Percentiles rank a stretch among this genome's conserved stretches.
Conservation (phyloP, 352 stramenopile genomes). For the Phytopythium oedochilum region DNA sequence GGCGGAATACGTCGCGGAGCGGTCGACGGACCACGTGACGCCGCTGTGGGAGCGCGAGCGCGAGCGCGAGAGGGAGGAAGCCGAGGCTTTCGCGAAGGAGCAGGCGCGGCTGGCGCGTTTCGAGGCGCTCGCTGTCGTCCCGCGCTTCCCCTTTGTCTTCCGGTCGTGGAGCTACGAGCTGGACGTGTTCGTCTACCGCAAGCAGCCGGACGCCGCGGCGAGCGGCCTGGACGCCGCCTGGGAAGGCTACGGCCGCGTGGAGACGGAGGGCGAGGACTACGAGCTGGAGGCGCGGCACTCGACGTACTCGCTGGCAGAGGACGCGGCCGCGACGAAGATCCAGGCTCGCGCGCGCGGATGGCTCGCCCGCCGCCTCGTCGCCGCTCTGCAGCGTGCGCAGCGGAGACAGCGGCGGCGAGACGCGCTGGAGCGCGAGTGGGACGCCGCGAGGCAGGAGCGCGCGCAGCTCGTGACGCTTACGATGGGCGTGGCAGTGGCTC, state of each 20-base stretch:
- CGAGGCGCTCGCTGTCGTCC: constrained; percentile 23
- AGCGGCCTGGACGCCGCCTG: constrained; percentile 22
- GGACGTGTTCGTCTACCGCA: constrained; percentile 1
- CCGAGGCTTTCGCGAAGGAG: constrained; percentile 36
- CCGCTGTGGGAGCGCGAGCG: constrained; percentile 62
- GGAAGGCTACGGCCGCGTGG: constrained; percentile 41
- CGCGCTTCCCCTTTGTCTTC: constrained; percentile 55
- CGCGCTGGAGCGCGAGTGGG: constrained; percentile 39
- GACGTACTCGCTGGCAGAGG: constrained; percentile 60
- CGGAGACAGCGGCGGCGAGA: constrained; percentile 21
- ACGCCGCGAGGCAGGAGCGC: constrained; percentile 27
- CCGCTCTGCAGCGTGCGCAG: constrained; percentile 20
- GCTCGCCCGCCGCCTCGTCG: constrained; percentile 27
- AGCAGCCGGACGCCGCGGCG: neutral
- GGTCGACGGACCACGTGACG: constrained; percentile 48
- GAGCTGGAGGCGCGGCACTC: constrained; percentile 32
- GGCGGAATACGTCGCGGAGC: constrained; percentile 52
- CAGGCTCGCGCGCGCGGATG: constrained; percentile 36
- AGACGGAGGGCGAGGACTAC: constrained; percentile 2
- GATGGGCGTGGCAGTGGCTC: neutral
- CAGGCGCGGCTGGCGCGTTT: constrained; percentile 27
- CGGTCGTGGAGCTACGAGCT: neutral
- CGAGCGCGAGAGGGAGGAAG: constrained; percentile 43
- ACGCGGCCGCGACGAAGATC: constrained; percentile 39
- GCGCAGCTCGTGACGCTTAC: constrained; percentile 41